Percentiles rank a stretch among this genome's conserved stretches.
phyloP scores from a whole-genome alignment of 2,329 filamentous ascomycete genomes.

The Nemania diffusa region DNA sequence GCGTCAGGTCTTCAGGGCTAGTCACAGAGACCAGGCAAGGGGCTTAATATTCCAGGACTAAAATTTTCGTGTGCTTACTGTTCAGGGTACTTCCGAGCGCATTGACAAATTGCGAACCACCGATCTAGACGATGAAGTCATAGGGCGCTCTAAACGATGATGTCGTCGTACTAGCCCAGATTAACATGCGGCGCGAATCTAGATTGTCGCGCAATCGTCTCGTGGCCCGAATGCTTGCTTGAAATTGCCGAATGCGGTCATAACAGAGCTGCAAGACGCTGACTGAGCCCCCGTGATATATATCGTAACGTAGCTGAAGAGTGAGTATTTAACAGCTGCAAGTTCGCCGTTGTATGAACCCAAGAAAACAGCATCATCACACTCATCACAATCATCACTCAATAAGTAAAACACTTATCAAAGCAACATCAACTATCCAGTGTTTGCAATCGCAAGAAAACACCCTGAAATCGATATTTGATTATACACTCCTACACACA shows the following conservation, averaged over 20 bases:
- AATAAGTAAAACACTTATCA: not conserved
- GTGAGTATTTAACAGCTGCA: conserved; percentile 21
- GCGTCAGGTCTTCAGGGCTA: not conserved
- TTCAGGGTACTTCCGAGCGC: conserved; percentile 11
- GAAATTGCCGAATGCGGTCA: conserved; percentile 18
- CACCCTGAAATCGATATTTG: not conserved
- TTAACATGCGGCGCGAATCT: conserved; percentile 22
- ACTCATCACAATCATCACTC: too few relatives aligned
- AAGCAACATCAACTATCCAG: not conserved
- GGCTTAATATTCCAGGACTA: conserved; percentile 7
- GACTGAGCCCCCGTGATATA: conserved; percentile 22
- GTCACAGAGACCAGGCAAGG: conserved; percentile 13
- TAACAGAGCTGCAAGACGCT: conserved; percentile 22
- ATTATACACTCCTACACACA: conserved; percentile 3
- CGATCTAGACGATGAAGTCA: conserved; percentile 30
- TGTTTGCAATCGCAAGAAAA: not conserved
- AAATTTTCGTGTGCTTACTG: conserved; percentile 27
- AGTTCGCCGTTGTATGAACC: conserved; percentile 6
- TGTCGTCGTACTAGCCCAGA: conserved; percentile 1
- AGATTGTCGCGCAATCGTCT: conserved; percentile 13
- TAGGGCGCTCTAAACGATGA: conserved; percentile 15
- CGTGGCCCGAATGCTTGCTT: conserved; percentile 25
- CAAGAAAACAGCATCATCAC: conserved; percentile 7
- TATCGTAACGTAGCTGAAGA: not conserved
- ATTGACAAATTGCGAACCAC: conserved; percentile 30